These are phyloP conservation scores for Aquilaria agallochum DNA, from an alignment of 441 rosid genomes.

Conservation along the genomic window DNA sequence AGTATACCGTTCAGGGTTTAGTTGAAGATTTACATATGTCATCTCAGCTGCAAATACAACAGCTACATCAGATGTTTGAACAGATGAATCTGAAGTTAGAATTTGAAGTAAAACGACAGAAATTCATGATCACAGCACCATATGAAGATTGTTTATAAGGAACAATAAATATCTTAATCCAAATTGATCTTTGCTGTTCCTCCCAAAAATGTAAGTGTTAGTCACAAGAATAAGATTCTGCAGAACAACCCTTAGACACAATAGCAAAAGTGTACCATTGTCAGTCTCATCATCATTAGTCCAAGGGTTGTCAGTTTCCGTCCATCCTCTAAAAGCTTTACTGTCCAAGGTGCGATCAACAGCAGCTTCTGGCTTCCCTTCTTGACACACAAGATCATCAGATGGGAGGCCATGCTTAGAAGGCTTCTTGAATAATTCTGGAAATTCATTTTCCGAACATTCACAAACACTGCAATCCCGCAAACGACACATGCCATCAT, in stretches of 20 bases:
- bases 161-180: too few relatives aligned
- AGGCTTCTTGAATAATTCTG: constrained; percentile 64
- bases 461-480: constrained; percentile 94
- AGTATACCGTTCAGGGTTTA: constrained; percentile 91
- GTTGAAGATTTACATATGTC: constrained; percentile 91
- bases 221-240: background rate
- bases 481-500: constrained; percentile 94
- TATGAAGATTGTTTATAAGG: too few relatives aligned
- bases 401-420: constrained; percentile 42
- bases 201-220: too few relatives aligned
- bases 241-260: background rate
- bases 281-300: constrained; percentile 91
- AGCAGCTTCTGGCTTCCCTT: constrained; percentile 85
- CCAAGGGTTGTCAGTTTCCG: constrained; percentile 91
- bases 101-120: too few relatives aligned
- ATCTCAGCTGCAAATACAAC: constrained; percentile 60
- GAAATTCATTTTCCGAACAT: constrained; percentile 90
- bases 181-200: too few relatives aligned
- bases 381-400: constrained; percentile 76
- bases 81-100: too few relatives aligned
- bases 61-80: background rate
- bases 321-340: constrained; percentile 78
- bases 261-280: constrained; percentile 39
- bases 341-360: constrained; percentile 83
- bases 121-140: too few relatives aligned